Percentiles rank a stretch among this genome's conserved stretches.
Conservation (phyloP, 2,329 filamentous ascomycete species). For the Sclerotinia subarctica region DNA sequence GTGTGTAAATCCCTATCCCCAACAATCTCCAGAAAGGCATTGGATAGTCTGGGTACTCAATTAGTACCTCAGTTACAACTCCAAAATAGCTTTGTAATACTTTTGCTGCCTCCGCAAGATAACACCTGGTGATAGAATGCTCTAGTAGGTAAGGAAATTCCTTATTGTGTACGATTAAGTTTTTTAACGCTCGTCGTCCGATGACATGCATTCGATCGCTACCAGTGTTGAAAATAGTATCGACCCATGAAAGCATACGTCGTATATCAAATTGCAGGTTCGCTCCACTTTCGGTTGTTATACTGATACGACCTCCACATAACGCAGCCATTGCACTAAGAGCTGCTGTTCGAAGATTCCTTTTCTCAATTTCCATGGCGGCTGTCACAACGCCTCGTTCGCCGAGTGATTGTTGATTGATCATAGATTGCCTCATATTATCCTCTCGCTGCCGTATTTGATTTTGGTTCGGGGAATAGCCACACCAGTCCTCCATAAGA, state of each 20-base stretch:
- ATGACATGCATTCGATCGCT: conserved; percentile 92
- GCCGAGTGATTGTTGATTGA: conserved; percentile 70
- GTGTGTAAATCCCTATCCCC: conserved; percentile 82
- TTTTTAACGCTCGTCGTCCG: conserved; percentile 81
- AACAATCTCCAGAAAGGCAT: conserved; percentile 89
- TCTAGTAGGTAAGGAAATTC: conserved; percentile 83
- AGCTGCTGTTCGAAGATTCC: conserved; percentile 83
- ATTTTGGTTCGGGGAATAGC: conserved; percentile 85
- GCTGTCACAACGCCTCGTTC: conserved; percentile 78
- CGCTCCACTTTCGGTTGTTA: conserved; percentile 84
- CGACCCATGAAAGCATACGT: conserved; percentile 92
- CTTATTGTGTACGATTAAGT: conserved; percentile 85
- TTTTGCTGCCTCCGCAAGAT: conserved; percentile 74
- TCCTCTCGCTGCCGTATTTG: conserved; percentile 82
- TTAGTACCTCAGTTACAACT: conserved; percentile 82
- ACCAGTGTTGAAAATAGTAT: conserved; percentile 86
- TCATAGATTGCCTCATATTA: conserved; percentile 78
- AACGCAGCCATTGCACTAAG: conserved; percentile 93
- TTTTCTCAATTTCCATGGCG: conserved; percentile 95
- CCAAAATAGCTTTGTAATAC: conserved; percentile 93
- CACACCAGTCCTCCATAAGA: conserved; percentile 99
- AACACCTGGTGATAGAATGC: conserved; percentile 88
- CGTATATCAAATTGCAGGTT: conserved; percentile 87
- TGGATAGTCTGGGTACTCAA: conserved; percentile 77
- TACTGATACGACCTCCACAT: conserved; percentile 80